These are phyloP conservation scores for Psilocybe sp. DNA, from an alignment of 768 basidiomycete genomes.

Conservation along the genomic window DNA sequence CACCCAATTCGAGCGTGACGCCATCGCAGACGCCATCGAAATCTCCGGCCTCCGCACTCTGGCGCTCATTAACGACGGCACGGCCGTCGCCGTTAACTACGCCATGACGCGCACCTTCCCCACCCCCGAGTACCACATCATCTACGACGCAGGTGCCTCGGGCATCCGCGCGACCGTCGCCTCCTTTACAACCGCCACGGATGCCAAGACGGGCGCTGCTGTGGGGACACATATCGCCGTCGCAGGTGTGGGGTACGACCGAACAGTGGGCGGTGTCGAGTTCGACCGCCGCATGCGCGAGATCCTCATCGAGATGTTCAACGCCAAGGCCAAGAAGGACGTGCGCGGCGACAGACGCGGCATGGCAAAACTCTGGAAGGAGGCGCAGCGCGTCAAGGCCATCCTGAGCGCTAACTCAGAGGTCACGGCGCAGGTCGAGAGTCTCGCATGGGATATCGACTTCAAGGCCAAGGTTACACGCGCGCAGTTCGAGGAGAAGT, in stretches of 20 bases:
- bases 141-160: conserved; percentile 93
- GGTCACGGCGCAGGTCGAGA: conserved; percentile 80
- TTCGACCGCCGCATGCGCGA: conserved; percentile 83
- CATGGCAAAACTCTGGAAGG: conserved; percentile 93
- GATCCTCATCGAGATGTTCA: conserved; percentile 73
- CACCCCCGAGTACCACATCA: conserved; percentile 77
- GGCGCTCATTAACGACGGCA: conserved; percentile 88
- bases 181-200: conserved; percentile 52
- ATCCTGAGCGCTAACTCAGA: conserved; percentile 93
- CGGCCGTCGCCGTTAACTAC: conserved; percentile 95
- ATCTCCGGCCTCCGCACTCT: conserved; percentile 83
- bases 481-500: conserved; percentile 73
- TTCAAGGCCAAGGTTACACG: conserved; percentile 79
- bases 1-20: conserved; percentile 87
- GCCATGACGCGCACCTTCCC: conserved; percentile 94
- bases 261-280: conserved; percentile 74
- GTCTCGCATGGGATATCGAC: conserved; percentile 86
- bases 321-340: conserved; percentile 64
- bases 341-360: conserved; percentile 75
- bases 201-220: conserved; percentile 47
- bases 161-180: conserved; percentile 77
- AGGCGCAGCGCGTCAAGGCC: conserved; percentile 86
- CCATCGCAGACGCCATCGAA: conserved; percentile 89
- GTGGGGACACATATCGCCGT: conserved; percentile 71
- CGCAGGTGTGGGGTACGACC: conserved; percentile 80